Conservation (phyloP, 1,284 basidiomycete genomes). For the Gomphus bonarii region DNA sequence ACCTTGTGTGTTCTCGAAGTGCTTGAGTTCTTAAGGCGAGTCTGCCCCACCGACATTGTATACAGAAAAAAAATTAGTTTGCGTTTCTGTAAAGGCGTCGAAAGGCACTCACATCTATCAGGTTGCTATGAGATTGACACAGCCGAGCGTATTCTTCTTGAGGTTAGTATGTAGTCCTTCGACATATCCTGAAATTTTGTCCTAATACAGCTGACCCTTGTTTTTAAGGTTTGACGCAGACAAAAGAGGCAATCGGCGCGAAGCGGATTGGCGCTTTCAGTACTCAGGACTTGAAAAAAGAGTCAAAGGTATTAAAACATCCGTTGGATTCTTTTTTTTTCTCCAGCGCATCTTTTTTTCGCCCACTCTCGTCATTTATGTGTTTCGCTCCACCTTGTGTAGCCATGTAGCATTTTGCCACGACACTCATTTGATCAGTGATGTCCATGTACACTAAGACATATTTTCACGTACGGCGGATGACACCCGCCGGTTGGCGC, state of each 20-base stretch:
- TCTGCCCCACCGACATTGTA: background rate
- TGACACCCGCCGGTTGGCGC: background rate
- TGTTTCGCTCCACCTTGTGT: background rate
- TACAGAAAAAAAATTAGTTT: background rate
- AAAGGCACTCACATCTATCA: conserved; percentile 9
- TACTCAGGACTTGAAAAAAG: background rate
- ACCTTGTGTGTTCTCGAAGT: conserved; percentile 29
- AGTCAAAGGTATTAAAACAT: too few species aligned
- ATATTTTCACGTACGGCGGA: background rate
- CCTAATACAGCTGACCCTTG: background rate
- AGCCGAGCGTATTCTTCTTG: conserved; percentile 32
- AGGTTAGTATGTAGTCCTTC: conserved; percentile 24
- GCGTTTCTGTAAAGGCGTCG: background rate
- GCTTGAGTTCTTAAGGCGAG: conserved; percentile 35
- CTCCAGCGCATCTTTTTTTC: background rate
- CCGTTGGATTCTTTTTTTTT: background rate
- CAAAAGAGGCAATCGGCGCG: background rate
- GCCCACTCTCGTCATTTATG: too few species aligned
- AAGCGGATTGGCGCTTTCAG: background rate
- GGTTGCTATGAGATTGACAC: conserved; percentile 33
- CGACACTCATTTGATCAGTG: too few species aligned
- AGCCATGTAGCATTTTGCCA: conserved; percentile 1
- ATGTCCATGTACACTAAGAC: too few species aligned
- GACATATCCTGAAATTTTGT: conserved; percentile 15
- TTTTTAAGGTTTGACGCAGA: background rate